phyloP scores from a whole-genome alignment of 352 stramenopile species.

The Globisporangium echinulatum region DNA sequence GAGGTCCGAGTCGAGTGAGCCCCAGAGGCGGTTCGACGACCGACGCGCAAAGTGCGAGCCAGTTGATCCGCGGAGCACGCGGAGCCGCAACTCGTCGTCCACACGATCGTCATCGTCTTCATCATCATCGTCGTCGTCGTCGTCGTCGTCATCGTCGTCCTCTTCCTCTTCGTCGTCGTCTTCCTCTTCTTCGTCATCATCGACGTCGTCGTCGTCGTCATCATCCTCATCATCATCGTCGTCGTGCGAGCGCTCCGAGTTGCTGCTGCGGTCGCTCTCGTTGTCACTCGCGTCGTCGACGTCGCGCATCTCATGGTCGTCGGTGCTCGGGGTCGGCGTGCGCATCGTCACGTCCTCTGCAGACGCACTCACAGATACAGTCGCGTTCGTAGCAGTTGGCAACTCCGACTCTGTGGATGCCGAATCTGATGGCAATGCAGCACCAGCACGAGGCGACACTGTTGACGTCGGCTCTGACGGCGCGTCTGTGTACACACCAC shows the following conservation, averaged over 20 bases:
- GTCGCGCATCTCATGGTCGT: slow-evolving; percentile 56
- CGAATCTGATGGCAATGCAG: too few relatives aligned
- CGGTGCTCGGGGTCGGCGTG: slow-evolving; percentile 34
- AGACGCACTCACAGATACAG: slow-evolving; percentile 7
- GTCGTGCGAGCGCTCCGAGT: slow-evolving; percentile 45
- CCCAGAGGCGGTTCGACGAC: slow-evolving; percentile 47
- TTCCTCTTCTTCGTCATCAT: slow-evolving; percentile 39
- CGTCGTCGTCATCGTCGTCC: slow-evolving; percentile 49
- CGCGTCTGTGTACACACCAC: background rate
- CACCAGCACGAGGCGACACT: background rate
- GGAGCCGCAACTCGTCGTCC: slow-evolving; percentile 49
- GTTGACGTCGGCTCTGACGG: background rate
- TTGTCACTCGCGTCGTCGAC: slow-evolving; percentile 47
- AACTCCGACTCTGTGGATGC: background rate
- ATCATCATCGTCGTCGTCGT: slow-evolving; percentile 50
- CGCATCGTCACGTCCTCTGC: slow-evolving; percentile 65
- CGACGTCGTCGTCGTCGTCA: slow-evolving; percentile 14
- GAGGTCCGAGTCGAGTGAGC: slow-evolving; percentile 62
- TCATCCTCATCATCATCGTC: slow-evolving; percentile 20
- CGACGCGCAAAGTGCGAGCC: slow-evolving; percentile 26
- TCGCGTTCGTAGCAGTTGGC: background rate
- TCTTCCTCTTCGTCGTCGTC: slow-evolving; percentile 62
- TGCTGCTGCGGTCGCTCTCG: slow-evolving; percentile 54
- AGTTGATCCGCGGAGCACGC: slow-evolving; percentile 32
- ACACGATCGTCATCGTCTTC: slow-evolving; percentile 57